Base-by-base conservation (phyloP, 2,329 filamentous ascomycete species). In the Iodosphaeria phyllophila region DNA sequence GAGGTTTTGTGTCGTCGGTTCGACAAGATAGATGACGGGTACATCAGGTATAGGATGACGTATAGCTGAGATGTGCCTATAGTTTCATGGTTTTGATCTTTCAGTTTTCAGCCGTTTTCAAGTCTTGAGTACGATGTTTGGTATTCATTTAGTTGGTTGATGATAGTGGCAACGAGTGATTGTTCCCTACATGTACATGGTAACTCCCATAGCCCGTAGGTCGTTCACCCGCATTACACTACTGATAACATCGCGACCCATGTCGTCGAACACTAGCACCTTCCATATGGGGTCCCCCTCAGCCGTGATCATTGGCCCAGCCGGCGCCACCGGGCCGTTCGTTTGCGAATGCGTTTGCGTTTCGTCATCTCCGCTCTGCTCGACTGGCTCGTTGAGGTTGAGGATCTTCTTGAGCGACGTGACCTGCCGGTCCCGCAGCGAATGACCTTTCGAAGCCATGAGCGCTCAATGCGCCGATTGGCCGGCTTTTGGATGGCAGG, bases 211-310 rank as follows among this genome's bases (percentile, higher is more conserved):
- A 32, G 76, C 69, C 33, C 91, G 66, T 44, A 98, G 57, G 52
- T 98, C 89, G 43, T 83, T 92, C 33, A 98, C 89, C 30, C 84
- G 68, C 35, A 98, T 60, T 3, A 98, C 84, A 42, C 84, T 93
- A 56, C 83, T 93, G 42, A 98, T 93, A 30, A 98, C 79, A 64
- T 95, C 84, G 47, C 84, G 67, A 23, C 86, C 89, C 4, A 74
- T 50, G 38, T 86, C 77, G 50, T 98, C 91, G 45, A 98, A 95
- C 7, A 98, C 82, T 26, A 98, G 59, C 5, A 95, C 79, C 50
- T 95, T 95, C 86, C 86, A 95, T 54, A 93, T 84, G 1, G 86
- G 84, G 41, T 92, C 80, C 33, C 84, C 83, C 39, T 91, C 75
- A 23, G 79, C 64, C 37, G 83, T 83, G 32, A 92, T 57, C 26